These are phyloP conservation scores for Maudiozyma humilis DNA, from an alignment of 1,139 yeast genomes.

Conservation along the genomic window DNA sequence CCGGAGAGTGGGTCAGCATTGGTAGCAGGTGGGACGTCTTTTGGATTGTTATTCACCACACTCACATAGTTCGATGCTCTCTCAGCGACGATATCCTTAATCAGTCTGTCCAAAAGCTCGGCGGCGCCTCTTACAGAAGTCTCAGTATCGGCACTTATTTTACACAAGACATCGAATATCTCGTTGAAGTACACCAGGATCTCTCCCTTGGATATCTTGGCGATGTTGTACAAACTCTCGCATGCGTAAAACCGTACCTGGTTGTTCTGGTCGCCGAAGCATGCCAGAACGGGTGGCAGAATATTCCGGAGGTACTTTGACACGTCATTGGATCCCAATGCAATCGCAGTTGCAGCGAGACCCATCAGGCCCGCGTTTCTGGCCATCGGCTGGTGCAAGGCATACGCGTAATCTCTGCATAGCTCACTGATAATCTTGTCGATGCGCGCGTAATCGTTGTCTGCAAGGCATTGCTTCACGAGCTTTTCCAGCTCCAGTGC, in stretches of 20 bases:
- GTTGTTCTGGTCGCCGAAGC: conserved; percentile 95
- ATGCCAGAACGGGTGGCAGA: conserved; percentile 87
- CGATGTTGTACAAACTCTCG: conserved; percentile 90
- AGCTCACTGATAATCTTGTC: conserved; percentile 59
- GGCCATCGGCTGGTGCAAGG: conserved; percentile 69
- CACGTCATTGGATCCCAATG: conserved; percentile 64
- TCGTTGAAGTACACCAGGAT: conserved; percentile 85
- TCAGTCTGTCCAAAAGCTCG: conserved; percentile 78
- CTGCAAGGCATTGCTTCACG: conserved; percentile 62
- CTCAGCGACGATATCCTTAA: conserved; percentile 93
- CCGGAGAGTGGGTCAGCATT: conserved; percentile 38
- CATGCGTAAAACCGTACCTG: conserved; percentile 95
- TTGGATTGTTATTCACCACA: conserved; percentile 52
- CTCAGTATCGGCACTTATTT: conserved; percentile 85
- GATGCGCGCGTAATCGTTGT: conserved; percentile 61
- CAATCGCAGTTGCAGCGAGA: conserved; percentile 69
- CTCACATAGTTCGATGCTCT: conserved; percentile 88
- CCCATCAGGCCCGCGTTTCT: conserved; percentile 73
- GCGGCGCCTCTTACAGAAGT: conserved; percentile 94
- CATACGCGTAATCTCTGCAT: conserved; percentile 63
- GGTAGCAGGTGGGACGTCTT: conserved; percentile 39
- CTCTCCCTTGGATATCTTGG: conserved; percentile 95
- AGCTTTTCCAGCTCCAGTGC: conserved; percentile 83
- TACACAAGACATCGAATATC: conserved; percentile 85
- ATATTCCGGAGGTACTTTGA: conserved; percentile 73